Conservation (phyloP, 2,329 filamentous ascomycete species). For the Pseudocercospora fuligena region DNA sequence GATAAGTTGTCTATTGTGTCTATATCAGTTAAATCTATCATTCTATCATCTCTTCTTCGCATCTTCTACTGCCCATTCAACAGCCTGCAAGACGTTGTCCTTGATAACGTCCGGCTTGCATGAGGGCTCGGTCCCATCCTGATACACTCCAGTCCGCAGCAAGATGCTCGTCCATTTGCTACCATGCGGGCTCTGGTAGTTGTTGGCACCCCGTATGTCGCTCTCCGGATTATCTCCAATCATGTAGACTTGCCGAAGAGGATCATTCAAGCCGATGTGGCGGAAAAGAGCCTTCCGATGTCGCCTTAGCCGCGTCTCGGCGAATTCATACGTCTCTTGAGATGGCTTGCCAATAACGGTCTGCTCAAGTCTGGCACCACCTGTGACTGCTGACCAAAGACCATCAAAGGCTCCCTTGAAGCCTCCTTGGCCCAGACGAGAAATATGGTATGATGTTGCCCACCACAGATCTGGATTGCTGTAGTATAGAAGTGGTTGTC, state of each 20-base stretch:
- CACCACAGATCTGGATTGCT: slow-evolving; percentile 90
- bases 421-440: slow-evolving; percentile 87
- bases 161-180: slow-evolving; percentile 79
- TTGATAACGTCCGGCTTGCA: slow-evolving; percentile 69
- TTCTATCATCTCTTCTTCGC: slow-evolving; percentile 34
- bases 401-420: slow-evolving; percentile 83
- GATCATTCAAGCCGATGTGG: slow-evolving; percentile 40
- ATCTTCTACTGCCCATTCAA: slow-evolving; percentile 73
- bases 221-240: slow-evolving; percentile 75
- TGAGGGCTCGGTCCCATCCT: slow-evolving; percentile 58
- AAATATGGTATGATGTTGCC: slow-evolving; percentile 82
- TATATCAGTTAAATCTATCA: background rate
- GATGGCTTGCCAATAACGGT: slow-evolving; percentile 84
- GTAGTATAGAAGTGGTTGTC: slow-evolving; percentile 81
- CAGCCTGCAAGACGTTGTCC: slow-evolving; percentile 75
- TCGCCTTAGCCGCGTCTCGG: slow-evolving; percentile 71
- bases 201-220: slow-evolving; percentile 87
- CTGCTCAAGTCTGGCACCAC: slow-evolving; percentile 56
- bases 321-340: slow-evolving; percentile 77
- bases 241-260: slow-evolving; percentile 85
- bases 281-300: slow-evolving; percentile 60
- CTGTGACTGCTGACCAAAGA: slow-evolving; percentile 75
- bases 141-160: slow-evolving; percentile 80
- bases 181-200: slow-evolving; percentile 67
- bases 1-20: background rate